Base-by-base conservation (phyloP, 2,329 filamentous ascomycete species). In the Colletotrichum sp. region DNA sequence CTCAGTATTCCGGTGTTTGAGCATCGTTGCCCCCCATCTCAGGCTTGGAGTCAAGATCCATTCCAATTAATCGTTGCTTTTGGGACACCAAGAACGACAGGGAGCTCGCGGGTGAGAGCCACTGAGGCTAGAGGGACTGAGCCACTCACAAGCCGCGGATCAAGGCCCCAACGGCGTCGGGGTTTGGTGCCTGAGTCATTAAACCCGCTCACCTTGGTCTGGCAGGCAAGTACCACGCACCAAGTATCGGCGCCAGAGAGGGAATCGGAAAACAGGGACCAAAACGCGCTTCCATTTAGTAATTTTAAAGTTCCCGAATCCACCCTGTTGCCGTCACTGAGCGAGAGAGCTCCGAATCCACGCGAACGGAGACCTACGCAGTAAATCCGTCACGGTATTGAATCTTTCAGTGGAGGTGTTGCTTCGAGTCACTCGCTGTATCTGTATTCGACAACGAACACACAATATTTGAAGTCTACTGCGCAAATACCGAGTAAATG, bases 241-340 rank as follows among this genome's bases (percentile, higher is more conserved):
- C 43, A 52, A 52, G 43, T 52, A 52, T 52, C 43, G 43, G n/a
- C n/a, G 43, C 43, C n/a, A 52, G 43, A 52, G 43, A 52, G 43
- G 43, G 18, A 64, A 64, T 64, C 7, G 32, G 43, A 7, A 75
- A 63, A 43, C 34, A 39, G 34, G 26, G 55, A 63, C 57, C 61
- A 66, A 67, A 67, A 71, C 64, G 57, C 26, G 69, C 66, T 60
- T 48, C 39, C 18, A 12, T 48, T 77, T 76, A 68, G 68, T 67
- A 68, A 76, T 76, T 52, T 59, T 76, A 72, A 60, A 76, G 66
- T 76, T 77, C 76, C 76, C 76, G 74, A 71, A 55, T 73, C 69
- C 76, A 76, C 74, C 69, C 74, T 76, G n/a, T 64, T 21, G 69
- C 43, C 59, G 67, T 71, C 63, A 63, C 74, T 71, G n/a, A 52